phyloP scores from a whole-genome alignment of 2,329 filamentous ascomycete species.

The Microsporum ferrugineum region DNA sequence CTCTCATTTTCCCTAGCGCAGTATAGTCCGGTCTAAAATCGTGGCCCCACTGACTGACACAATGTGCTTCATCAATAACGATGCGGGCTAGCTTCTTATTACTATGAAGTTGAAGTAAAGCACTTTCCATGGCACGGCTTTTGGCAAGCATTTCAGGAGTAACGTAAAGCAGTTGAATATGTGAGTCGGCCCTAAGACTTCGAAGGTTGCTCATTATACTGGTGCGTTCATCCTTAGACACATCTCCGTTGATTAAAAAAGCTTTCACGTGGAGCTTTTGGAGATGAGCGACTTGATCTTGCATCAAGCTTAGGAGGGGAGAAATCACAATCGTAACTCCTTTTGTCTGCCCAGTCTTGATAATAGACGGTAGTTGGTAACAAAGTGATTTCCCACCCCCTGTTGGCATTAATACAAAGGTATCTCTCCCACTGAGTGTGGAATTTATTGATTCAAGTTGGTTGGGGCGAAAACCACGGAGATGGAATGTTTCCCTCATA shows the following conservation, averaged over 20 bases:
- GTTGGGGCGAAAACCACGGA: constrained; percentile 78
- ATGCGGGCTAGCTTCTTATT: constrained; percentile 69
- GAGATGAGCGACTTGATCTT: constrained; percentile 85
- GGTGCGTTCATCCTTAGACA: constrained; percentile 49
- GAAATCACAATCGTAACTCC: constrained; percentile 94
- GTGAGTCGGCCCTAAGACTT: constrained; percentile 56
- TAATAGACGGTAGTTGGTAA: constrained; percentile 84
- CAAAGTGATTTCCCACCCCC: constrained; percentile 94
- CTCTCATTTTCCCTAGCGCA: constrained; percentile 61
- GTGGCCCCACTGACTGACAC: constrained; percentile 97
- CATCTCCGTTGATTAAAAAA: constrained; percentile 69
- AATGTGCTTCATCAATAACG: constrained; percentile 98
- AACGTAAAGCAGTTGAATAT: constrained; percentile 80
- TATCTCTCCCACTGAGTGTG: constrained; percentile 74
- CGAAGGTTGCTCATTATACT: constrained; percentile 55
- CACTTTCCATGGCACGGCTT: constrained; percentile 55
- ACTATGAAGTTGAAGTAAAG: constrained; percentile 56
- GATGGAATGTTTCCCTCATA: constrained; percentile 71
- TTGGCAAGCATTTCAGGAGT: constrained; percentile 95
- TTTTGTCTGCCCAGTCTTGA: constrained; percentile 65
- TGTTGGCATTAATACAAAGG: constrained; percentile 95
- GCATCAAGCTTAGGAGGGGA: constrained; percentile 87
- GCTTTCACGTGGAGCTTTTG: constrained; percentile 64
- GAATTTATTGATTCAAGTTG: constrained; percentile 95
- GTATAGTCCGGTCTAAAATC: constrained; percentile 97